Percentiles rank a stretch among this genome's conserved stretches.
These are phyloP conservation scores for Plasmodium malariae DNA, from an alignment of 169 alveolate species.

Conservation along the genomic window DNA sequence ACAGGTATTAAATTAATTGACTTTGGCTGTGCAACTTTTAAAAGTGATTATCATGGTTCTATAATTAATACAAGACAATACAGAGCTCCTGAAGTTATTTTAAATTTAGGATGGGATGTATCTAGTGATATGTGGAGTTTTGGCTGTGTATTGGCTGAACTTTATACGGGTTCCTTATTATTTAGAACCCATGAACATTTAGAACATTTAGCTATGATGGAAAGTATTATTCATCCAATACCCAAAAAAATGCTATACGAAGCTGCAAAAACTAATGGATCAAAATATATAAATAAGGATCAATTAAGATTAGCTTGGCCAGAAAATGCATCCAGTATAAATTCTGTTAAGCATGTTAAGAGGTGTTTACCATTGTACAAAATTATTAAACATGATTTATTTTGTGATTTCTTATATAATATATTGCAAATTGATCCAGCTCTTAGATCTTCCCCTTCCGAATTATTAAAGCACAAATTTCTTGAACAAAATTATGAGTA, in stretches of 20 bases:
- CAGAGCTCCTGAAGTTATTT: slow-evolving; percentile 98
- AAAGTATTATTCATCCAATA: slow-evolving; percentile 79
- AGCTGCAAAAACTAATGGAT: slow-evolving; percentile 83
- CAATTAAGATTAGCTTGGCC: slow-evolving; percentile 86
- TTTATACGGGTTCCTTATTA: slow-evolving; percentile 94
- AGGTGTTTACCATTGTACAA: slow-evolving; percentile 82
- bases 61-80: slow-evolving; percentile 98
- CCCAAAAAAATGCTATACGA: slow-evolving; percentile 80
- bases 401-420: slow-evolving; percentile 89
- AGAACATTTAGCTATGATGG: slow-evolving; percentile 97
- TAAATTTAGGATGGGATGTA: slow-evolving; percentile 95
- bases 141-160: slow-evolving; percentile 96
- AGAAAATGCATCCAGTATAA: slow-evolving; percentile 84
- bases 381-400: slow-evolving; percentile 86
- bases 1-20: slow-evolving; percentile 96
- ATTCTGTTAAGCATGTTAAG: slow-evolving; percentile 84
- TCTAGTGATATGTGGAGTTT: slow-evolving; percentile 97
- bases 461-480: slow-evolving; percentile 90
- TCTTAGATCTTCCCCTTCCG: slow-evolving; percentile 90
- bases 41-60: slow-evolving; percentile 95
- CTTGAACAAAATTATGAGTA: slow-evolving; percentile 76
- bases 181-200: slow-evolving; percentile 95
- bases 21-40: slow-evolving; percentile 99
- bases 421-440: slow-evolving; percentile 88
- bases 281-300: slow-evolving; percentile 76